Conservation (phyloP, 176 grass and related monocot genomes). For the Eleusine coracana region DNA sequence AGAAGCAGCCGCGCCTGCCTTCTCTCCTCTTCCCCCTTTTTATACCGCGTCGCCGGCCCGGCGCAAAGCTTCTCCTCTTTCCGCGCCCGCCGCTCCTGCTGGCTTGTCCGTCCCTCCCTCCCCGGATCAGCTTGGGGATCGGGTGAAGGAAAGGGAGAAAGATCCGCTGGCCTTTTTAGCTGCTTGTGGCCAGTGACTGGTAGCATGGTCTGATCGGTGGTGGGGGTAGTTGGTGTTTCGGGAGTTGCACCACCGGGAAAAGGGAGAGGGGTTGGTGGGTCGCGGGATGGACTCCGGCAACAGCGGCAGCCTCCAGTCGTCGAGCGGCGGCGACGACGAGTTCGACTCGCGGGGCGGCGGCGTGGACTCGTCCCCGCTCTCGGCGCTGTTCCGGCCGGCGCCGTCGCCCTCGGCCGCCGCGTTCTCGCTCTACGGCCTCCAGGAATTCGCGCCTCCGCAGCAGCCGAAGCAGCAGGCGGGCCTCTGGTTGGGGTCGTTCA, state of each 20-base stretch:
- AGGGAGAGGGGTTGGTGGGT: not conserved
- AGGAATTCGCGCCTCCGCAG: slow-evolving; percentile 35
- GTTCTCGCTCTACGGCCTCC: slow-evolving; percentile 57
- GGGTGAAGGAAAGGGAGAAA: slow-evolving; percentile 25
- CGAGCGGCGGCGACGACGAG: slow-evolving; percentile 85
- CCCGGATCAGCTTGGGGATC: slow-evolving; percentile 31
- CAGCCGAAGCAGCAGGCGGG: slow-evolving; percentile 13
- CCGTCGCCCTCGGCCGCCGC: slow-evolving; percentile 23
- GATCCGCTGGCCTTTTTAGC: slow-evolving; percentile 39
- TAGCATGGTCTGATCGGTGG: not conserved
- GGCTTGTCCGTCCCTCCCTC: slow-evolving; percentile 5
- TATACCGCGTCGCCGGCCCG: slow-evolving; percentile 32
- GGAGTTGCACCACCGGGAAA: slow-evolving; percentile 38
- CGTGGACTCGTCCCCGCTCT: slow-evolving; percentile 54
- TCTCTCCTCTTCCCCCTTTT: slow-evolving; percentile 17
- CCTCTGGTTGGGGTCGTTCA: slow-evolving; percentile 32
- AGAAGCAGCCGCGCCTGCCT: not conserved
- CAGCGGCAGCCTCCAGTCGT: slow-evolving; percentile 81
- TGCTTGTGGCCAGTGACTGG: not conserved
- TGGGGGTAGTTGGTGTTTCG: slow-evolving; percentile 26
- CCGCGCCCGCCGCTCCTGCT: not conserved
- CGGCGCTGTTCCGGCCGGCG: slow-evolving; percentile 59
- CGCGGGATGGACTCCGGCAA: slow-evolving; percentile 73
- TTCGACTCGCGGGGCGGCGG: slow-evolving; percentile 58
- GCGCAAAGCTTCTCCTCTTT: slow-evolving; percentile 37